Percentiles rank a stretch among this genome's conserved stretches.
phyloP scores from a whole-genome alignment of 2,329 filamentous ascomycete species.

The Chaetomium sp. region DNA sequence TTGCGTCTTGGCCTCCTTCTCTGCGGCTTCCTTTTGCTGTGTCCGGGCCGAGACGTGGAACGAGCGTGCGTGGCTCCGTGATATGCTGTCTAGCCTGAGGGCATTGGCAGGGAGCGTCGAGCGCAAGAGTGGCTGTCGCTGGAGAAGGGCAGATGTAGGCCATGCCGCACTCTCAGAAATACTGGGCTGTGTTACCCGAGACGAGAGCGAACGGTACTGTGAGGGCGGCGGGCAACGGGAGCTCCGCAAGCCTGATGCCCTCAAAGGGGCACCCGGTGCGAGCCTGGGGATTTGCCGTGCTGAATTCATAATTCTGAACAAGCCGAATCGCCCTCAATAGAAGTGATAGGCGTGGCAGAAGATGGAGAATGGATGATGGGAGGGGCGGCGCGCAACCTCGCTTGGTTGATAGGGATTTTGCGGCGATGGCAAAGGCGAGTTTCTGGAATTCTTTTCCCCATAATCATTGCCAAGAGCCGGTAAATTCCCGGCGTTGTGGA shows the following conservation, averaged over 20 bases:
- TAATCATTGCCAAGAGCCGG: conserved; percentile 31
- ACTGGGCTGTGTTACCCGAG: conserved; percentile 36
- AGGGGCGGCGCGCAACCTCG: conserved; percentile 7
- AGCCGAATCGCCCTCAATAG: conserved; percentile 22
- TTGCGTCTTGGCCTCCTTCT: conserved; percentile 29
- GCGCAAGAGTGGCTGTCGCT: conserved; percentile 46
- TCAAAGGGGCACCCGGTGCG: conserved; percentile 29
- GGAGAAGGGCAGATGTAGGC: conserved; percentile 34
- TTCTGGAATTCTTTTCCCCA: conserved; percentile 22
- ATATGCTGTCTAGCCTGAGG: conserved; percentile 42
- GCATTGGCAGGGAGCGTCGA: conserved; percentile 50
- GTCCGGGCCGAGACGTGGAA: conserved; percentile 45
- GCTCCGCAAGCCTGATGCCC: conserved; percentile 30
- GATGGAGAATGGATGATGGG: conserved; percentile 8
- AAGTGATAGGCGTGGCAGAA: conserved; percentile 13
- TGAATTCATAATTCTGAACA: conserved; percentile 32
- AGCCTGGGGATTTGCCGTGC: conserved; percentile 34
- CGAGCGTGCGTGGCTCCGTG: conserved; percentile 38
- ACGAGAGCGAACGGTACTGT: conserved; percentile 30
- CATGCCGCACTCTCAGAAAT: conserved; percentile 35
- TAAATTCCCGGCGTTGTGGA: conserved; percentile 31
- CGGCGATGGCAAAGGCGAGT: conserved; percentile 18
- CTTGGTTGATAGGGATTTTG: conserved; percentile 25
- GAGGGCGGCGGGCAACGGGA: conserved; percentile 25
- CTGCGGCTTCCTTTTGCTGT: conserved; percentile 35